These are phyloP conservation scores for Aspergillus leporis DNA, from an alignment of 495 filamentous ascomycete genomes.

Conservation along the genomic window DNA sequence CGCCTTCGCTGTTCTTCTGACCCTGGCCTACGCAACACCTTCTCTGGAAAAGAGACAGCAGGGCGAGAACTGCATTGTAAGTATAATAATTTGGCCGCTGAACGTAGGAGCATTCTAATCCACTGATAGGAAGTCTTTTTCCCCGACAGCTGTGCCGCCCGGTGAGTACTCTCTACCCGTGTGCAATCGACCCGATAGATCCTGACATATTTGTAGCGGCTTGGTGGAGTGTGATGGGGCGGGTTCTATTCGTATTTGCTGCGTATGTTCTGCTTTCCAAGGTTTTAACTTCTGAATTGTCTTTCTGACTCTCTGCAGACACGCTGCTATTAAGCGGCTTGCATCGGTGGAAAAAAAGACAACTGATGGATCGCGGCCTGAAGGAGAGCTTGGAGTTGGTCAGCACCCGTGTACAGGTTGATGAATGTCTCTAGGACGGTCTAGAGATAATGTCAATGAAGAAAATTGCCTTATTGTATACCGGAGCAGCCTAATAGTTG, in stretches of 20 bases:
- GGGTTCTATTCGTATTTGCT: slow-evolving; percentile 11
- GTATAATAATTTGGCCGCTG: neutral
- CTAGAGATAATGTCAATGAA: too few relatives aligned
- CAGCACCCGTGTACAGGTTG: too few relatives aligned
- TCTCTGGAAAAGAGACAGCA: slow-evolving; percentile 15
- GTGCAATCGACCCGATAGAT: neutral
- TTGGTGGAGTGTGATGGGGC: slow-evolving; percentile 14
- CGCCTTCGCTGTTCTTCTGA: slow-evolving; percentile 9
- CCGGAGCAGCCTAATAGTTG: too few relatives aligned
- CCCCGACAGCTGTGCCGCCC: slow-evolving; percentile 2
- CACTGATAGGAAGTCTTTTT: slow-evolving; percentile 7
- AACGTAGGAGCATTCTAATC: neutral
- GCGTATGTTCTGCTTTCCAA: slow-evolving; percentile 6
- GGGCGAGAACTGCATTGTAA: slow-evolving; percentile 15
- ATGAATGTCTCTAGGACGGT: too few relatives aligned
- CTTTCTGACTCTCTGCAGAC: neutral
- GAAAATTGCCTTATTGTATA: too few relatives aligned
- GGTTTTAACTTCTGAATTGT: neutral
- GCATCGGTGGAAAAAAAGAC: neutral
- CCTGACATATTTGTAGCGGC: slow-evolving; percentile 11
- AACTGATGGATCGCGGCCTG: neutral
- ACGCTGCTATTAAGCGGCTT: neutral
- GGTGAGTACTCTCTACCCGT: slow-evolving; percentile 6
- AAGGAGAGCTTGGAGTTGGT: too few relatives aligned
- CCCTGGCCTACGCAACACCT: slow-evolving; percentile 12